Conservation (phyloP, 225 moss, liverwort and hornwort genomes). For the Anthoceros angustus region DNA sequence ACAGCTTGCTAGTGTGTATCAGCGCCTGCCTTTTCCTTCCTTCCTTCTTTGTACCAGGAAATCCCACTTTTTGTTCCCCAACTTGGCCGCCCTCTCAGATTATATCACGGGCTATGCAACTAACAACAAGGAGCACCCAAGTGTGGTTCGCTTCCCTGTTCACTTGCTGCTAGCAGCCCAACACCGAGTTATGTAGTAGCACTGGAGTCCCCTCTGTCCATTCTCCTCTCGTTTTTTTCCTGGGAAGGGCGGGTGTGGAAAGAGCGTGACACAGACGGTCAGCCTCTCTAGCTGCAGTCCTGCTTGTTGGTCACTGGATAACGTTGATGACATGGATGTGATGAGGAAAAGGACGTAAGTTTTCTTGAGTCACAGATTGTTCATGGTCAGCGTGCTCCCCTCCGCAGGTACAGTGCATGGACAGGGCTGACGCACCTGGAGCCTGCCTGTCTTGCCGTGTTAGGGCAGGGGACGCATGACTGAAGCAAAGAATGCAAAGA, state of each 20-base stretch:
- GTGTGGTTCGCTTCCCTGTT: no score
- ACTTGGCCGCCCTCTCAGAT: no score
- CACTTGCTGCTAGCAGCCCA: no score
- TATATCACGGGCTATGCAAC: no score
- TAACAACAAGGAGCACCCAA: no score
- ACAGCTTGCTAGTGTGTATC: background rate
- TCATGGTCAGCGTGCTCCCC: background rate
- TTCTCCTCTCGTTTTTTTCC: background rate
- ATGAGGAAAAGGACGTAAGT: background rate
- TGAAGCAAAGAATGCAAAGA: background rate
- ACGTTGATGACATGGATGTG: constrained; percentile 1
- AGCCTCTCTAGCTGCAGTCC: background rate
- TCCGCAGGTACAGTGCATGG: background rate
- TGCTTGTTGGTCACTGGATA: background rate
- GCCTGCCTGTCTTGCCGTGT: background rate
- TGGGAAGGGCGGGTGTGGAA: background rate
- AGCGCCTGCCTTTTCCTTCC: background rate
- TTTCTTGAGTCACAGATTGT: background rate
- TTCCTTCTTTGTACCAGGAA: background rate
- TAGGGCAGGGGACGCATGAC: background rate
- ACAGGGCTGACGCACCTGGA: background rate
- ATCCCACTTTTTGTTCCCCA: no score
- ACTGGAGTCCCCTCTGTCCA: background rate
- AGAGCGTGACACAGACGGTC: background rate
- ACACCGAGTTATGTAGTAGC: no score